Evolutionary conservation across 2,329 filamentous ascomycete species (phyloP), one percentile per base, ranked within the genome.

Genomic region (Aspergillus clavatus): DNA sequence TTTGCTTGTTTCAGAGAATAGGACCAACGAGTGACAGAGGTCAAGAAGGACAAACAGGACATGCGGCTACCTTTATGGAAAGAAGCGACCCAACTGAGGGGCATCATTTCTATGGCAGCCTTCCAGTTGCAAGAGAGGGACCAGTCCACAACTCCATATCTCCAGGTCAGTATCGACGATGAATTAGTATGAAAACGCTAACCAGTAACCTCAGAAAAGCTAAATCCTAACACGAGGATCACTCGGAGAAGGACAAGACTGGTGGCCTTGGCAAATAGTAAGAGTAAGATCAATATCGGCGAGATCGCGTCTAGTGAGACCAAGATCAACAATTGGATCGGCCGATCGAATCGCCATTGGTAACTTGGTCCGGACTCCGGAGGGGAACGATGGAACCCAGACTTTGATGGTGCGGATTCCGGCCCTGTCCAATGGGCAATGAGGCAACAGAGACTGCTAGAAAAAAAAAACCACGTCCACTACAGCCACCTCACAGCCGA

Each of bases 311-410:
- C 29, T 33, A 19, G 29, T 33, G 7, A 33, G 29, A 14, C 16
- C 8, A 14, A 16, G 29, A 33, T 33, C 18, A 6, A 14, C 24
- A 33, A 39, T 37, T 37, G 45, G 48, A 36, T 40, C 27, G 38
- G 31, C 31, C 33, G 43, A 46, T 45, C 46, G 14, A 45, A 46
- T 46, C 45, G 38, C 38, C 44, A 36, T 50, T 47, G 39, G 38
- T 47, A 36, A 38, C 38, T n/a, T n/a, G n/a, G n/a, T n/a, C n/a
- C n/a, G n/a, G n/a, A n/a, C n/a, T n/a, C n/a, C n/a, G n/a, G n/a
- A 40, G 43, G 45, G 37, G 37, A 45, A 45, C 43, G 27, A 45
- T 46, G 40, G 44, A 26, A 35, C 26, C 33, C 29, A 36, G 23
- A 23, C 14, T 21, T 36, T 39, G 16, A 24, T 36, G 33, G 24